A percentile compares a stretch with the other conserved stretches of the same genome.
These are phyloP conservation scores for Panaeolus cyanescens DNA, from an alignment of 768 basidiomycete species.

Conservation along the genomic window DNA sequence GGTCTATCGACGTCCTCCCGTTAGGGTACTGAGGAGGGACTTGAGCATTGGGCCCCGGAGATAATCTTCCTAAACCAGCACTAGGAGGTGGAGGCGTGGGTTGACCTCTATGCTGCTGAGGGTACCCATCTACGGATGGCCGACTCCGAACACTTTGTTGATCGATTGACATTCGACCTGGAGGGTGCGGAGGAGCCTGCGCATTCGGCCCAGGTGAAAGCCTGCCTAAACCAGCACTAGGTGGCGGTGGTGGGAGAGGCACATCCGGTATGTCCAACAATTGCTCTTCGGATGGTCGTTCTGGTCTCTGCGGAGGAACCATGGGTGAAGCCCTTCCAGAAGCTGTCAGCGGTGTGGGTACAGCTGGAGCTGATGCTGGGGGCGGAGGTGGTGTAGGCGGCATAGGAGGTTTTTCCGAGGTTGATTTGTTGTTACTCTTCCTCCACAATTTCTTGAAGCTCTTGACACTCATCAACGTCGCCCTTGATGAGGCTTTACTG, in stretches of 20 bases:
- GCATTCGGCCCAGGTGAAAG: slow-evolving; percentile 24
- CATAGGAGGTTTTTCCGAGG: slow-evolving; percentile 47
- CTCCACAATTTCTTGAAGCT: slow-evolving; percentile 79
- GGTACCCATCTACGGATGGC: background rate
- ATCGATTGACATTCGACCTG: background rate
- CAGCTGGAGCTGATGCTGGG: background rate
- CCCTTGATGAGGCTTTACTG: slow-evolving; percentile 18
- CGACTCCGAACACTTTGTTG: background rate
- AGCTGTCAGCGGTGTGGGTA: slow-evolving; percentile 16
- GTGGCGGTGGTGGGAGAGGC: slow-evolving; percentile 25
- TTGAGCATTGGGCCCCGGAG: background rate
- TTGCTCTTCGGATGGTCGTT: slow-evolving; percentile 39
- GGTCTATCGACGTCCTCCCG: background rate
- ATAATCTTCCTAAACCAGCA: background rate
- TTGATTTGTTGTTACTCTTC: slow-evolving; percentile 61
- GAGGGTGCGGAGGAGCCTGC: background rate
- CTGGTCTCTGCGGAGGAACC: slow-evolving; percentile 34
- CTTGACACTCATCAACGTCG: slow-evolving; percentile 73
- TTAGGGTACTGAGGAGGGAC: background rate
- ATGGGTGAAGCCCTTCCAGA: slow-evolving; percentile 34
- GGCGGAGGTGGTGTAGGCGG: slow-evolving; percentile 32
- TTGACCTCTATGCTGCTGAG: background rate
- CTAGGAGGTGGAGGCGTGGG: background rate
- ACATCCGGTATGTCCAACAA: slow-evolving; percentile 35
- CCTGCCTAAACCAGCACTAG: slow-evolving; percentile 23